A percentile compares a stretch with the other conserved stretches of the same genome.
Evolutionary conservation across 1,139 yeast species (phyloP).

Genomic region (Candida tropicalis): DNA sequence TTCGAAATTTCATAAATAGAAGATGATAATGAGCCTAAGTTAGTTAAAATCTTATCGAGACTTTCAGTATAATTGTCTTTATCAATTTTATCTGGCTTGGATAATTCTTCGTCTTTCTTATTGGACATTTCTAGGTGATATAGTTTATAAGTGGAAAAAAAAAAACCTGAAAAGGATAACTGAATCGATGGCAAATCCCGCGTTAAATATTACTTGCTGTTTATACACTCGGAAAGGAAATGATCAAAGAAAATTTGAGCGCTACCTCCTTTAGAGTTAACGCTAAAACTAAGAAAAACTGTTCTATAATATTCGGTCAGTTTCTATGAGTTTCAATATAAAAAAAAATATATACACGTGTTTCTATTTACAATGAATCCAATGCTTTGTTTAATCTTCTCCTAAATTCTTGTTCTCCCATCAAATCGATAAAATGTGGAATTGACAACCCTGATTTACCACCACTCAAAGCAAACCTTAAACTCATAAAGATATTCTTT

Average conservation of each 20-base stretch:
- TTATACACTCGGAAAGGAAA: neutral
- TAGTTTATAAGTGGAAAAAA: neutral
- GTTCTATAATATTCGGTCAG: no score
- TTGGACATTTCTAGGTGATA: constrained; percentile 3
- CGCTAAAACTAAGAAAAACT: no score
- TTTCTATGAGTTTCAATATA: no score
- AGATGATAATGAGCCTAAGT: constrained; percentile 14
- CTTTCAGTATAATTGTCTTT: constrained; percentile 24
- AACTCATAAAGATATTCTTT: constrained; percentile 57
- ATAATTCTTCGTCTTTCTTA: constrained; percentile 2
- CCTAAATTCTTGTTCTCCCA: constrained; percentile 52
- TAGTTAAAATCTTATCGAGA: constrained; percentile 22
- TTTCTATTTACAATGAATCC: constrained; percentile 12
- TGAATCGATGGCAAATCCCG: neutral
- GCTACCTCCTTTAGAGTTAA: neutral
- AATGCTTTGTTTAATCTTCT: constrained; percentile 36
- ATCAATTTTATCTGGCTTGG: neutral
- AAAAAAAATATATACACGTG: neutral
- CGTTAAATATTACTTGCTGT: neutral
- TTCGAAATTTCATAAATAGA: constrained; percentile 24
- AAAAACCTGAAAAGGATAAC: neutral
- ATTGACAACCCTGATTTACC: constrained; percentile 71
- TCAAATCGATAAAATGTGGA: constrained; percentile 56
- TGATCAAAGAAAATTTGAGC: neutral
- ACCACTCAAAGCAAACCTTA: constrained; percentile 77